Evolutionary conservation across 345 rosid genomes (phyloP).

Genomic region (Acer negundo): DNA sequence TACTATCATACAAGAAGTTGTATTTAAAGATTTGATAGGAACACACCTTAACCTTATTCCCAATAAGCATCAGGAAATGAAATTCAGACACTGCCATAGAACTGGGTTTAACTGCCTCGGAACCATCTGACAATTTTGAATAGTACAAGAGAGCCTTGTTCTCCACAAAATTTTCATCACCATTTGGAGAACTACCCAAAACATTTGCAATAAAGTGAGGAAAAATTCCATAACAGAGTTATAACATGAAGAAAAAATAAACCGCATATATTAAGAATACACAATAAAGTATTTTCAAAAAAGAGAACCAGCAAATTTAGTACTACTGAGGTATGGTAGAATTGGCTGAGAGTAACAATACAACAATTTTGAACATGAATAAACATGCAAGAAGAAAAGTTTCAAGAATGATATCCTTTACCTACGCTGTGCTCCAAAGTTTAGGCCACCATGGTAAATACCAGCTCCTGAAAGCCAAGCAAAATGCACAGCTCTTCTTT

Average conservation of each 20-base stretch:
- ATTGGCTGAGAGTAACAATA: background rate
- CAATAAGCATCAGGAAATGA: conserved; percentile 92
- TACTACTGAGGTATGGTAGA: background rate
- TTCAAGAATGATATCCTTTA: conserved; percentile 28
- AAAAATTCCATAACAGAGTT: conserved; percentile 4
- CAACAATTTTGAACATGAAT: conserved; percentile 20
- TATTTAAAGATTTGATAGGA: conserved; percentile 15
- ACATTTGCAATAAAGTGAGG: conserved; percentile 24
- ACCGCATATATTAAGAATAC: background rate
- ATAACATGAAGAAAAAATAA: conserved; percentile 7
- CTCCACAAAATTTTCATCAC: conserved; percentile 97
- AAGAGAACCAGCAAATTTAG: background rate
- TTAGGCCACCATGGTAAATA: conserved; percentile 89
- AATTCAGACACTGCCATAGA: conserved; percentile 96
- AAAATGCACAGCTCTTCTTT: conserved; percentile 95
- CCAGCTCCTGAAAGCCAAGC: conserved; percentile 99
- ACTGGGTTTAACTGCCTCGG: conserved; percentile 73
- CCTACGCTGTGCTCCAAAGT: conserved; percentile 98
- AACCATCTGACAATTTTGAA: conserved; percentile 70
- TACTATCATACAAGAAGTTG: background rate
- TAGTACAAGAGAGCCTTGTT: conserved; percentile 93
- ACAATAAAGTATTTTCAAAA: conserved; percentile 1
- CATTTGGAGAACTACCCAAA: conserved; percentile 68
- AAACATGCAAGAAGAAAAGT: conserved; percentile 18
- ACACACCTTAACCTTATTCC: conserved; percentile 96